phyloP scores from a whole-genome alignment of 371 early-diverging fungal species.

The Mucor lusitanicus region DNA sequence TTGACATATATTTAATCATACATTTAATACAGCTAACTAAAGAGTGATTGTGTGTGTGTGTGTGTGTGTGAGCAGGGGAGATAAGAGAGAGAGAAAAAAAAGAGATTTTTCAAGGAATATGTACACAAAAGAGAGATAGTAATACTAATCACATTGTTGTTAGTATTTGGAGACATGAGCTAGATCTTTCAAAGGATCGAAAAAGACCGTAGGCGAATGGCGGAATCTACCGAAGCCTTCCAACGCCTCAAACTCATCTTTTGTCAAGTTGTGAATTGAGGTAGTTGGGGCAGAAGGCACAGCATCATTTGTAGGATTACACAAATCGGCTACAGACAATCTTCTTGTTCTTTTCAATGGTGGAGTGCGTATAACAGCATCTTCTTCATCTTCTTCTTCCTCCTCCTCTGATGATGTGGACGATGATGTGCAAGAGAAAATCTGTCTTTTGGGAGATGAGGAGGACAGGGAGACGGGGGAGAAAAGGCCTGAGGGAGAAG shows the following conservation, averaged over 20 bases:
- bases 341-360: constrained; percentile 3
- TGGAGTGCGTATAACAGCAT: not conserved
- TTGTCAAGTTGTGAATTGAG: constrained; percentile 20
- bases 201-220: constrained; percentile 21
- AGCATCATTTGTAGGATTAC: constrained; percentile 12
- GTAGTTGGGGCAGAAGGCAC: not conserved
- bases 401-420: constrained; percentile 7
- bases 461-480: constrained; percentile 12
- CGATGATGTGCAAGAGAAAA: not conserved
- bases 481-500: not conserved
- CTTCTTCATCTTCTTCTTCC: constrained; percentile 1
- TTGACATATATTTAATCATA: not conserved
- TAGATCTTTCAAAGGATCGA: constrained; percentile 26
- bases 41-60: not conserved
- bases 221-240: constrained; percentile 40
- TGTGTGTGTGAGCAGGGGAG: too few relatives aligned
- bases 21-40: not conserved
- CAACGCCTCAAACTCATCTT: constrained; percentile 46
- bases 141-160: not conserved
- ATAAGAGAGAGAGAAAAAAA: not conserved
- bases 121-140: not conserved
- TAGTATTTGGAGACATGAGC: constrained; percentile 1
- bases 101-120: not conserved
- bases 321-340: constrained; percentile 34
- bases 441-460: not conserved